phyloP scores from a whole-genome alignment of 805 yeast genomes.

The Schizosaccharomyces cryophilus region DNA sequence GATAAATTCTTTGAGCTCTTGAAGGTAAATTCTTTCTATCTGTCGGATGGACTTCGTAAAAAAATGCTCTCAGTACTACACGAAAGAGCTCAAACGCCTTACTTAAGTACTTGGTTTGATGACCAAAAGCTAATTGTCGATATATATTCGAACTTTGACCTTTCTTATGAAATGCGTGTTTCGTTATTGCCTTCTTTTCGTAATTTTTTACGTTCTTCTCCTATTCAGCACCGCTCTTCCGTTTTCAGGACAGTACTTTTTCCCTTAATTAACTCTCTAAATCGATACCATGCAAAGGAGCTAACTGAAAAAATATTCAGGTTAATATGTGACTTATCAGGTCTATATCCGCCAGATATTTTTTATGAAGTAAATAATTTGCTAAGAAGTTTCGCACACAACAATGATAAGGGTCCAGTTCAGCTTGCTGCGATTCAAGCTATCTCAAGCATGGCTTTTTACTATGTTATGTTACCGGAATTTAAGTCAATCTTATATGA shows the following conservation, averaged over 20 bases:
- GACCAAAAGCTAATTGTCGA: not conserved
- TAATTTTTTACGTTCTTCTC: not conserved
- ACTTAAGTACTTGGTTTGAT: not conserved
- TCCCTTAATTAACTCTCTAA: not conserved
- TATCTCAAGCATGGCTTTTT: not conserved
- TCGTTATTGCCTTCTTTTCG: not conserved
- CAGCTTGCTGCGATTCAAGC: not conserved
- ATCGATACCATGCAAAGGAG: not conserved
- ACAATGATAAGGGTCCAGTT: not conserved
- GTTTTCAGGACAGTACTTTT: not conserved
- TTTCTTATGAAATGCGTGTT: not conserved
- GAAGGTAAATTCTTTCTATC: not conserved
- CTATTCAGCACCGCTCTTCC: not conserved
- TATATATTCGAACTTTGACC: not conserved
- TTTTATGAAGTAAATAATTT: not conserved
- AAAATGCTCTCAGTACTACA: not conserved
- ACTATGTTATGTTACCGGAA: not conserved
- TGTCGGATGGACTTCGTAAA: not conserved
- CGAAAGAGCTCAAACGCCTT: not conserved
- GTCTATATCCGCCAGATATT: not conserved
- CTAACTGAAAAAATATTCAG: not conserved
- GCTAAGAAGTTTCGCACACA: not conserved
- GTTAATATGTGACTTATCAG: not conserved
- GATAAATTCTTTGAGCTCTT: not conserved
- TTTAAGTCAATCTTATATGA: not conserved